Conservation (phyloP, 768 basidiomycete genomes). For the Boletellus ananas region DNA sequence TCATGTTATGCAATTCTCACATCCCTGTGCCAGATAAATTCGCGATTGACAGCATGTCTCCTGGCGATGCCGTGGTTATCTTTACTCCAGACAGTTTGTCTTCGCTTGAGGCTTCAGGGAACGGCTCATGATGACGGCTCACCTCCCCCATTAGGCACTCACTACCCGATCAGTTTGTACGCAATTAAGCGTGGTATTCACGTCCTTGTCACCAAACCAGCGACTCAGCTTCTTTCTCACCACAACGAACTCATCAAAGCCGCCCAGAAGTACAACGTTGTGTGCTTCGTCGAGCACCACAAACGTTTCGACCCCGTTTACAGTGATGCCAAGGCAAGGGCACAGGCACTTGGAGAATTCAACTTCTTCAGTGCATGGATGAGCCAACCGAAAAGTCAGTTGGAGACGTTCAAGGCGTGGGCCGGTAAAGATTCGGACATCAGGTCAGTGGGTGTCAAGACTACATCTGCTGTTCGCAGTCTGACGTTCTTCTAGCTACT, state of each 20-base stretch:
- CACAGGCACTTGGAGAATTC: conserved; percentile 77
- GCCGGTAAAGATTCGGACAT: conserved; percentile 94
- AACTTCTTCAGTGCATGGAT: conserved; percentile 98
- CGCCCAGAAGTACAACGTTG: conserved; percentile 73
- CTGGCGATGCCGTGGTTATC: conserved; percentile 87
- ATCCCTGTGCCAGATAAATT: conserved; percentile 57
- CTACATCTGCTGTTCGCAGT: not conserved
- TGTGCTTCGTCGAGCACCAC: conserved; percentile 94
- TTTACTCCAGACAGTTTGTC: conserved; percentile 86
- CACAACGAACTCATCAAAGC: conserved; percentile 75
- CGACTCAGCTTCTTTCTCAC: conserved; percentile 79
- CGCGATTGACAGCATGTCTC: conserved; percentile 71
- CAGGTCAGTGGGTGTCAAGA: conserved; percentile 43
- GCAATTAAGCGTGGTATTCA: conserved; percentile 84
- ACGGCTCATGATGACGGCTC: not conserved
- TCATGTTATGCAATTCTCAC: conserved; percentile 2
- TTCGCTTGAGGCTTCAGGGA: not conserved
- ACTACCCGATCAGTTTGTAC: conserved; percentile 80
- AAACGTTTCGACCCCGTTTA: conserved; percentile 92
- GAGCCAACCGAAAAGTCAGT: conserved; percentile 93
- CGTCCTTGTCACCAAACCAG: conserved; percentile 91
- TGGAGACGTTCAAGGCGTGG: conserved; percentile 94
- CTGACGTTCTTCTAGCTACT: conserved; percentile 54
- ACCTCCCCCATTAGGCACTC: conserved; percentile 52
- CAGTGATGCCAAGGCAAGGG: conserved; percentile 82